Conservation (phyloP, 306 rosid genomes). For the Vigna hirtella region DNA sequence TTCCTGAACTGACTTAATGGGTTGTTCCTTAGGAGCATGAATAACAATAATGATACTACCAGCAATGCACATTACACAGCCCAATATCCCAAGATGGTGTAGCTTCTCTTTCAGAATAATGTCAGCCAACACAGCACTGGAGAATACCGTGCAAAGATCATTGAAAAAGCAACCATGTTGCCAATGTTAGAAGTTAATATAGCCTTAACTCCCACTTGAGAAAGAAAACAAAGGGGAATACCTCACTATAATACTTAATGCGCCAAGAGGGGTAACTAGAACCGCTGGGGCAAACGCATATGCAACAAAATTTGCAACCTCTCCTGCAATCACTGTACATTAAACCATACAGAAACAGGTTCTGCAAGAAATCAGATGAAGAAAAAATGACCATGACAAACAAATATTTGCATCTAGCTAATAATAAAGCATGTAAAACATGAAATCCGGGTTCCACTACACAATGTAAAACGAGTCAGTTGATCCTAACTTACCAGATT, state of each 20-base stretch:
- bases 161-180: constrained; percentile 24
- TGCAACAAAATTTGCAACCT: constrained; percentile 82
- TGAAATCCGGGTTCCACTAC: constrained; percentile 35
- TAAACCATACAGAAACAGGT: constrained; percentile 54
- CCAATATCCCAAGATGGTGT: constrained; percentile 75
- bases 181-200: constrained; percentile 24
- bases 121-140: constrained; percentile 87
- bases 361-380: constrained; percentile 54
- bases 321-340: constrained; percentile 88
- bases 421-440: constrained; percentile 36
- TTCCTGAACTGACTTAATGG: constrained; percentile 74
- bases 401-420: constrained; percentile 2
- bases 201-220: constrained; percentile 10
- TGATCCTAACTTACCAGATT: constrained; percentile 32
- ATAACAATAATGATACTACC: constrained; percentile 76
- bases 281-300: constrained; percentile 96
- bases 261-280: constrained; percentile 95
- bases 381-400: constrained; percentile 33
- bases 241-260: constrained; percentile 89
- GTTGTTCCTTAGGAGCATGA: constrained; percentile 77
- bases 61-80: constrained; percentile 83
- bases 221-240: constrained; percentile 45
- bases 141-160: constrained; percentile 37
- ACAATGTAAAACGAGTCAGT: constrained; percentile 22
- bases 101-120: constrained; percentile 80